A percentile compares a stretch with the other conserved stretches of the same genome.
These are phyloP conservation scores for Coemansia sp. DNA, from an alignment of 192 early-diverging fungal species.

Conservation along the genomic window DNA sequence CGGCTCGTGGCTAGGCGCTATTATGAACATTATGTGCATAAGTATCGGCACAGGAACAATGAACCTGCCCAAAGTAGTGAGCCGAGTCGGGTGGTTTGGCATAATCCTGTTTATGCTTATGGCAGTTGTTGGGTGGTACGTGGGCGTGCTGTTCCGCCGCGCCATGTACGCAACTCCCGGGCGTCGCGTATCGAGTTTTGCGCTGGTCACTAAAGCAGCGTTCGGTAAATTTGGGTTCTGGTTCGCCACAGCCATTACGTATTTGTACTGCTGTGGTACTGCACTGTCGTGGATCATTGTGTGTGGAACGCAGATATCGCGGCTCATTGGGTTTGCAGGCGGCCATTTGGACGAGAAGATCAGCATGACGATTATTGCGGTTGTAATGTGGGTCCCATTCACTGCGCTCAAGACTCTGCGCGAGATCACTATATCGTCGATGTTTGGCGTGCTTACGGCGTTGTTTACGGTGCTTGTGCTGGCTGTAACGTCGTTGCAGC, in stretches of 20 bases:
- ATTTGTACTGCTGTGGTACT: slow-evolving; percentile 66
- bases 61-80: slow-evolving; percentile 75
- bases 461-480: slow-evolving; percentile 60
- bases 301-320: slow-evolving; percentile 66
- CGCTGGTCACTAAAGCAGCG: slow-evolving; percentile 65
- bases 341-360: slow-evolving; percentile 47
- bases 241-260: slow-evolving; percentile 58
- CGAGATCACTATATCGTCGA: slow-evolving; percentile 75
- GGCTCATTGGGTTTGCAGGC: slow-evolving; percentile 54
- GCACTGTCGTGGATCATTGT: slow-evolving; percentile 74
- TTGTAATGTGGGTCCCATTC: slow-evolving; percentile 74
- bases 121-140: slow-evolving; percentile 70
- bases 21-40: slow-evolving; percentile 70
- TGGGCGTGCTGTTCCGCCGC: slow-evolving; percentile 69
- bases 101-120: slow-evolving; percentile 67
- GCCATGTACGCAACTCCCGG: slow-evolving; percentile 65
- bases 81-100: slow-evolving; percentile 77
- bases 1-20: slow-evolving; percentile 59
- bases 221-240: slow-evolving; percentile 67
- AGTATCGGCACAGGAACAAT: slow-evolving; percentile 79
- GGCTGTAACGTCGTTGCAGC: slow-evolving; percentile 35
- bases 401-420: slow-evolving; percentile 73
- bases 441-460: slow-evolving; percentile 71
- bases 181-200: slow-evolving; percentile 61
- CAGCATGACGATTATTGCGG: slow-evolving; percentile 69